Evolutionary conservation across 208 protist species (phyloP), one percentile per base, ranked within the genome.

Genomic region (Crithidia mellificae): DNA sequence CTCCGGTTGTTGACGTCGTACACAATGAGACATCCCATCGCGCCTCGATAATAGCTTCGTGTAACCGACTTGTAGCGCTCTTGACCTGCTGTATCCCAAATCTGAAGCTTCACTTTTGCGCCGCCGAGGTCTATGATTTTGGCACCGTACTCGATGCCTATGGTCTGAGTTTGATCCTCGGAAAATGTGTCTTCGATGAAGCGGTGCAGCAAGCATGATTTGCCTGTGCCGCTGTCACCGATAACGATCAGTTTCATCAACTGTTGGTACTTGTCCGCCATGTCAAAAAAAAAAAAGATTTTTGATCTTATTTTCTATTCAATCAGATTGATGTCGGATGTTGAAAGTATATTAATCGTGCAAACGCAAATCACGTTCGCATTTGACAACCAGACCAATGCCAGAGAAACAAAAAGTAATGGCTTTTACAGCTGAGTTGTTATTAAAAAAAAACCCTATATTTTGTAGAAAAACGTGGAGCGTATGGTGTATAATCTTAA

Each of bases 1-100:
- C 72, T 72, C 46, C 92, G 82, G 63, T 98, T 98, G 2, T 97
- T 95, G 36, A 99, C 98, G 79, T 99, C 98, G 79, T 99, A 99
- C 5, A 99, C 98, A 51, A 99, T 95, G 19, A 99, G 83, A 41
- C 98, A 98, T 12, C 98, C 97, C 17, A 98, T 95, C 5, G 98
- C 98, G 34, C 98, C 98, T 20, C 98, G 85, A 80, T 99, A 99
- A 56, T 95, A 97, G 59, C 82, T 91, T 27, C 84, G 63, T 2
- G 98, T 99, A 61, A 99, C 99, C 20, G 98, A 98, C 53, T 98
- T 95, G 74, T 99, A 99, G 19, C 98, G 78, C 78, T 99, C 98
- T 77, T 99, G 98, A 22, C 98, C 98, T 8, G 88, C 96, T 9
- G 97, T 98, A 68, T 98, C 96, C 96, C 96, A 98, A 72, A 99